These are phyloP conservation scores for Ananas comosus DNA, from an alignment of 176 grass and related monocot species.

Conservation along the genomic window DNA sequence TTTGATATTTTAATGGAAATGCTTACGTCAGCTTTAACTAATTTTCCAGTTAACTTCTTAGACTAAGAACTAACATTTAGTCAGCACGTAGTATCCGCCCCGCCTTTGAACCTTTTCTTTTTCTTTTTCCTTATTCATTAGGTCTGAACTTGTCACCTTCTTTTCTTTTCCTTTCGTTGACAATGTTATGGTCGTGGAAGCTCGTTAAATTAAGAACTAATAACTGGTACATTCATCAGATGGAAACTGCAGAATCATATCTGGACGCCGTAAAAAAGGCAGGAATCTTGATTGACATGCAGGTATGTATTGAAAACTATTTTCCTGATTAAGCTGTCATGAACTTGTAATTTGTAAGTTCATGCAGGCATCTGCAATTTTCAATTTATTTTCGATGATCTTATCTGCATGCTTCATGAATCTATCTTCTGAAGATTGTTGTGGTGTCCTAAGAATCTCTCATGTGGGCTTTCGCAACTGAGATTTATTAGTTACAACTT, in stretches of 20 bases:
- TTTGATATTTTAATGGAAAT: no score
- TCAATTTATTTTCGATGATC: neutral
- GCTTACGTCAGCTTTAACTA: no score
- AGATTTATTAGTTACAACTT: neutral
- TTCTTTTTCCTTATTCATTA: no score
- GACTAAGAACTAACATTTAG: no score
- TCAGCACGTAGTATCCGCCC: no score
- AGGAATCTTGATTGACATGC: conserved; percentile 75
- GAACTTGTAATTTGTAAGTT: neutral
- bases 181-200: neutral
- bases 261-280: conserved; percentile 42
- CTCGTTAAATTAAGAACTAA: conserved; percentile 4
- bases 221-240: conserved; percentile 37
- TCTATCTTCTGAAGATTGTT: neutral
- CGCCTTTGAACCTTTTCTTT: no score
- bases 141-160: no score
- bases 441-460: neutral
- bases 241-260: conserved; percentile 86
- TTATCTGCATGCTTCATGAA: neutral
- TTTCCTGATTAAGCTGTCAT: neutral
- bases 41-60: no score
- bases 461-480: neutral
- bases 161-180: neutral
- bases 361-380: neutral
- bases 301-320: conserved; percentile 30